A percentile compares a stretch with the other conserved stretches of the same genome.
Evolutionary conservation across 495 filamentous ascomycete genomes (phyloP).

Genomic region (Penicillium manginii): DNA sequence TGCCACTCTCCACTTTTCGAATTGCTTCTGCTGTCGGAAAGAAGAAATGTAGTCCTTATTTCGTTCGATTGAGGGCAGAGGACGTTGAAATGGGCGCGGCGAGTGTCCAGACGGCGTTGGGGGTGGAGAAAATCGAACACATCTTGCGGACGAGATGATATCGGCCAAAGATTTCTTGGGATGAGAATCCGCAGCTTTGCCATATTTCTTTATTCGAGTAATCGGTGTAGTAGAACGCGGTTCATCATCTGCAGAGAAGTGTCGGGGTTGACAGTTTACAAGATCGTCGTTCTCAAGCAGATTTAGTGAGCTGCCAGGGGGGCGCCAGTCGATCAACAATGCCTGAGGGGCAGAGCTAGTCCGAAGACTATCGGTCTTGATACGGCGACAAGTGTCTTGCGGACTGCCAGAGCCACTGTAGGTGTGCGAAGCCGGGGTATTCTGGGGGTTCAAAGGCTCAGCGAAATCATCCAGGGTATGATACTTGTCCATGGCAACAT

Average conservation of each 20-base stretch:
- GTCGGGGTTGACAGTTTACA: not conserved
- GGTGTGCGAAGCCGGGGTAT: conserved; percentile 31
- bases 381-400: not conserved
- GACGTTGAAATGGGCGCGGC: conserved; percentile 2
- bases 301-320: conserved; percentile 9
- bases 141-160: conserved; percentile 5
- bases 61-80: conserved; percentile 19
- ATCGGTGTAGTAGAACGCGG: conserved; percentile 6
- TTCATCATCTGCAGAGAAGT: conserved; percentile 10
- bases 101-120: not conserved
- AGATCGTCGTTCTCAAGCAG: not conserved
- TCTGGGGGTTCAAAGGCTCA: conserved; percentile 26
- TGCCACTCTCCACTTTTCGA: conserved; percentile 25
- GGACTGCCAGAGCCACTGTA: conserved; percentile 17
- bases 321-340: conserved; percentile 21
- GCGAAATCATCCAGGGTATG: conserved; percentile 22
- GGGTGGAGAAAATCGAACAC: conserved; percentile 24
- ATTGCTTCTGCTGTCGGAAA: conserved; percentile 22
- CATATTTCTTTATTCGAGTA: not conserved
- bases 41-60: conserved; percentile 18
- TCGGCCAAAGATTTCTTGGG: not conserved
- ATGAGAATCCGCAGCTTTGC: not conserved
- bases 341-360: conserved; percentile 14
- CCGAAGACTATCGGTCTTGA: conserved; percentile 10
- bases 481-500: conserved; percentile 27